Evolutionary conservation across 176 grass and related monocot species (phyloP).

Genomic region (Otatea glauca): DNA sequence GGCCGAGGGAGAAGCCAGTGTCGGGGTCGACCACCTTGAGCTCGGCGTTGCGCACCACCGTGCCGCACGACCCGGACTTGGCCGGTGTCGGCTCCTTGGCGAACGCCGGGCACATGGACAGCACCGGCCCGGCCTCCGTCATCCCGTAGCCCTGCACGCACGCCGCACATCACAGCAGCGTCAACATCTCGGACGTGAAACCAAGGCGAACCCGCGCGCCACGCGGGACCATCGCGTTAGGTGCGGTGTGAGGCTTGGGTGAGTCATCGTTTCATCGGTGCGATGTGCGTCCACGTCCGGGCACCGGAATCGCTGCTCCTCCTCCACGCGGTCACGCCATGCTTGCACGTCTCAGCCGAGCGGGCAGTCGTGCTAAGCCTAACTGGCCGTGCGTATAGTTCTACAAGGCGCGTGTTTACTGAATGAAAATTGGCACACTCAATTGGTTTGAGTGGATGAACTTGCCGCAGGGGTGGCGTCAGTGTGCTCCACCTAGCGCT

Average conservation of each 20-base stretch:
- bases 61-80: slow-evolving; percentile 83
- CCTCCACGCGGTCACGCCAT: not conserved
- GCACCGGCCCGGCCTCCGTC: slow-evolving; percentile 96
- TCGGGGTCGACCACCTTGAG: slow-evolving; percentile 89
- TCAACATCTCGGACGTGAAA: not conserved
- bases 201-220: no score
- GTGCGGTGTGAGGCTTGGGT: no score
- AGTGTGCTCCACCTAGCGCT: no score
- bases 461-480: no score
- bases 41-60: slow-evolving; percentile 87
- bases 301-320: no score
- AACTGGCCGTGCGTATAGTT: no score
- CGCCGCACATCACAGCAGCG: not conserved
- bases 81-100: slow-evolving; percentile 69
- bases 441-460: no score
- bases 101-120: slow-evolving; percentile 90
- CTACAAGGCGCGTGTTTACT: no score
- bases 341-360: not conserved
- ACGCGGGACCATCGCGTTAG: no score
- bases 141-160: slow-evolving; percentile 81
- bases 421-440: no score
- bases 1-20: slow-evolving; percentile 69
- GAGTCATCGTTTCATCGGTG: no score
- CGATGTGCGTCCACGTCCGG: no score
- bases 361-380: not conserved